Evolutionary conservation across 1,284 basidiomycete genomes (phyloP).

Genomic region (Xanthoconium separans): DNA sequence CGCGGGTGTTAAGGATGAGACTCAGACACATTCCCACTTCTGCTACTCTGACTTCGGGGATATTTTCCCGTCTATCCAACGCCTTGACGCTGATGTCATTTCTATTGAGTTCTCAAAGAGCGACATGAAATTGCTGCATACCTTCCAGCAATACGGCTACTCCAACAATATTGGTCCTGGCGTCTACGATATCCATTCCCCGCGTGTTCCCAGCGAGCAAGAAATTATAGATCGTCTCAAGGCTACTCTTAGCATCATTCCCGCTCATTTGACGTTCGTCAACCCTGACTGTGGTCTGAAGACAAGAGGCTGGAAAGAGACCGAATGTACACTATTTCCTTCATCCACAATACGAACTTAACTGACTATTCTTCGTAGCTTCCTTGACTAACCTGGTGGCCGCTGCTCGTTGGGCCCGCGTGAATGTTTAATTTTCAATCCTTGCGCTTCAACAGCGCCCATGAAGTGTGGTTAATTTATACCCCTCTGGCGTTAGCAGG

Average conservation of each 20-base stretch:
- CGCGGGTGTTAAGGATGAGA: constrained; percentile 88
- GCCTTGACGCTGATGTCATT: constrained; percentile 98
- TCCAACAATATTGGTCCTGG: constrained; percentile 98
- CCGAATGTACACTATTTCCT: constrained; percentile 52
- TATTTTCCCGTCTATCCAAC: constrained; percentile 97
- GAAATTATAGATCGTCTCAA: constrained; percentile 95
- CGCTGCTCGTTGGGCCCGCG: constrained; percentile 87
- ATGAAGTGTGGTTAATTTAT: constrained; percentile 48
- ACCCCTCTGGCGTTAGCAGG: constrained; percentile 12
- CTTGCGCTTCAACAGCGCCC: constrained; percentile 90
- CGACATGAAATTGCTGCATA: constrained; percentile 95
- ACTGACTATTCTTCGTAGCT: constrained; percentile 35
- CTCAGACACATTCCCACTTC: constrained; percentile 98
- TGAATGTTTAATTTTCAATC: constrained; percentile 62
- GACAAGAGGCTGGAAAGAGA: constrained; percentile 97
- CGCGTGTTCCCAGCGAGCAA: constrained; percentile 91
- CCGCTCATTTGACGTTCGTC: constrained; percentile 81
- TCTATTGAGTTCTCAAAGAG: constrained; percentile 98
- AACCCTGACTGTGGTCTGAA: constrained; percentile 94
- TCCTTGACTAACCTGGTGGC: constrained; percentile 88
- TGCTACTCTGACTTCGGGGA: constrained; percentile 97
- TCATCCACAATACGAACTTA: neutral
- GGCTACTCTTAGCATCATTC: constrained; percentile 80
- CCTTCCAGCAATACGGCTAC: constrained; percentile 96
- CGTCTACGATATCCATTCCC: constrained; percentile 99